Evolutionary conservation across 768 basidiomycete species (phyloP), one percentile per base, ranked within the genome.

Genomic region (Podaxis sp.): DNA sequence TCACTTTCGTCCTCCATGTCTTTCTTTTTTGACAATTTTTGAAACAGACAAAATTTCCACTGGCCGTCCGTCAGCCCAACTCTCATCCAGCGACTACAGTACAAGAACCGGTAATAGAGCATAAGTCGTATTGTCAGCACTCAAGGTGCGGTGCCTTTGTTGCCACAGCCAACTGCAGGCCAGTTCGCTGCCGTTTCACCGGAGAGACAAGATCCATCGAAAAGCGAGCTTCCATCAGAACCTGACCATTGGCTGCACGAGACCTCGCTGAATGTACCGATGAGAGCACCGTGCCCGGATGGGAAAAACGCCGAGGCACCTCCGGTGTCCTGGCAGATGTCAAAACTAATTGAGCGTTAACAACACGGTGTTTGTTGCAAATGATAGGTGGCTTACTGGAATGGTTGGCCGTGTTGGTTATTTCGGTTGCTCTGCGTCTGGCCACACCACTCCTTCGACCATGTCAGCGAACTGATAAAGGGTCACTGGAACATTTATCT

Each of bases 281-380:
- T 77, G 64, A 86, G 69, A 19, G 85, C 85, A 15, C 80, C 81
- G 66, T 82, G 84, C 0, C 80, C 82, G 0, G 76, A 77, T 0
- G 84, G 84, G 81, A 87, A 87, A 76, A 87, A 87, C 6, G 75
- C 76, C 2, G 40, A 63, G 13, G 80, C 61, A 9, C 81, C 83
- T 51, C 85, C 84, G 9, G 83, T 84, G 63, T 86, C 86, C 54
- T 80, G 72, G 68, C 85, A 87, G 47, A 87, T 79, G 69, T 87
- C 85, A 68, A 86, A 87, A 70, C 85, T 87, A 54, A 2, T 19
- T 0, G 13, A 43, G 59, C 22, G 47, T 37, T 38, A 5, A 36
- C 36, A 13, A 57, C 57, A 22, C 17, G 13, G 49, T 51, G 8
- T 22, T 17, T 19, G 27, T 38, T 47, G 27, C 8, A 9, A 29